These are phyloP conservation scores for Plantago elongata DNA, from an alignment of 257 asterid species.

Conservation along the genomic window DNA sequence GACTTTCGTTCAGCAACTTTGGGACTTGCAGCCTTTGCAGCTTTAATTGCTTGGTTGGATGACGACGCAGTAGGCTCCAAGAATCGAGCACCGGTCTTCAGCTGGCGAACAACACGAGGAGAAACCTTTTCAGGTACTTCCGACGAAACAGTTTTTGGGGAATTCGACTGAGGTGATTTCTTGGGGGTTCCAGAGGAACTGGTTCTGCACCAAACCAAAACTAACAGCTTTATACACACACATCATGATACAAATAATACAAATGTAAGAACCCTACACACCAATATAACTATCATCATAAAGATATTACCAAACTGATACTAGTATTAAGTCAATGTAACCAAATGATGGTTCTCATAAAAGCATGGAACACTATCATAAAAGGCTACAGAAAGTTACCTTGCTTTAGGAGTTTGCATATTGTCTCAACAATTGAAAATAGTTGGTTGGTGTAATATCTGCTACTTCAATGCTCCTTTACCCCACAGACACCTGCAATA, in stretches of 20 bases:
- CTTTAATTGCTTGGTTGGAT: conserved; percentile 37
- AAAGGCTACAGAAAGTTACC: conserved; percentile 38
- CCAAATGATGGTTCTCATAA: background rate
- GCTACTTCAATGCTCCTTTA: conserved; percentile 41
- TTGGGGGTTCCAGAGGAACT: conserved; percentile 28
- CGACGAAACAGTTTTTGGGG: conserved; percentile 31
- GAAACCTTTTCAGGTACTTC: conserved; percentile 47
- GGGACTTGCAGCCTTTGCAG: conserved; percentile 58
- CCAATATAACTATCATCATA: conserved; percentile 3
- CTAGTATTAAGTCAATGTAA: background rate
- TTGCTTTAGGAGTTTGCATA: conserved; percentile 91
- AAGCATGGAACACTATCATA: conserved; percentile 14
- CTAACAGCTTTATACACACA: background rate
- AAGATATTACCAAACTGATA: background rate
- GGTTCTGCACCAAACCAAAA: conserved; percentile 36
- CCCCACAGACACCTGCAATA: conserved; percentile 56
- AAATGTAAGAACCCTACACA: background rate
- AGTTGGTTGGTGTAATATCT: conserved; percentile 14
- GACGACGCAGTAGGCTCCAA: conserved; percentile 62
- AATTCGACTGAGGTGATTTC: conserved; percentile 40
- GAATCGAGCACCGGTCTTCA: conserved; percentile 48
- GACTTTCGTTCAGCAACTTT: conserved; percentile 48
- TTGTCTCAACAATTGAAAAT: conserved; percentile 30
- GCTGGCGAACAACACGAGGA: conserved; percentile 71
- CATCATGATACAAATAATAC: no score